Conservation (phyloP, 1,284 basidiomycete genomes). For the Fomitopsis betulina region DNA sequence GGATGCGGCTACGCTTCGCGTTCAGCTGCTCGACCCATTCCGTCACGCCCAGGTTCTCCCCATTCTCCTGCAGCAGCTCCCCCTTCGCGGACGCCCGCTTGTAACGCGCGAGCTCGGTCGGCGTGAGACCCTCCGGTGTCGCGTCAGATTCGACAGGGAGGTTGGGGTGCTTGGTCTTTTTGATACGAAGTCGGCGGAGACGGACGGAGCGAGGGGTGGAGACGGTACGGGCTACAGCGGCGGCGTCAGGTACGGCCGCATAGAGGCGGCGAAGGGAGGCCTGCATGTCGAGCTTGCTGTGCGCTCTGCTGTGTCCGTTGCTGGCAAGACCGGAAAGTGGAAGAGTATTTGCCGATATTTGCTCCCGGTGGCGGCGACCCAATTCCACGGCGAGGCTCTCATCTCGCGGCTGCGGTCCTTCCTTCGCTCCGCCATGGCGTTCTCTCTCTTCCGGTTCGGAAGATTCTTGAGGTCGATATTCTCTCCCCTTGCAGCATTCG, state of each 20-base stretch:
- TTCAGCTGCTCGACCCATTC: constrained; percentile 58
- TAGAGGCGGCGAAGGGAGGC: constrained; percentile 42
- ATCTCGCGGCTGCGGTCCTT: neutral
- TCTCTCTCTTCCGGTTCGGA: constrained; percentile 30
- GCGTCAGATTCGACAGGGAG: constrained; percentile 44
- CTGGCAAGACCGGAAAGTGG: neutral
- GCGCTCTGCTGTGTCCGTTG: neutral
- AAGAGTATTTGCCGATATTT: neutral
- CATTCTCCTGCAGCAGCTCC: constrained; percentile 38
- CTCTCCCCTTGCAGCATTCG: constrained; percentile 53
- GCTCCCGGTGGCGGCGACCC: neutral
- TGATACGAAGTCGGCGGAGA: constrained; percentile 56
- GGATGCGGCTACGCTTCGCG: constrained; percentile 54
- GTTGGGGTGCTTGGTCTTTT: constrained; percentile 27
- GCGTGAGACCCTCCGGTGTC: constrained; percentile 49
- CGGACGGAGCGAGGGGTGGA: constrained; percentile 71
- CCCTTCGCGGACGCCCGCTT: constrained; percentile 51
- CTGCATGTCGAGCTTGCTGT: constrained; percentile 13
- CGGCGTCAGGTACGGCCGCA: constrained; percentile 41
- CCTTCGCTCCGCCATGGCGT: constrained; percentile 18
- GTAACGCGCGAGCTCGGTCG: constrained; percentile 57
- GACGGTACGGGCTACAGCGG: constrained; percentile 54
- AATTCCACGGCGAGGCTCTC: neutral
- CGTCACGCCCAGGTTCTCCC: constrained; percentile 38
- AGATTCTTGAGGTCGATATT: constrained; percentile 44